Conservation (phyloP, 2,329 filamentous ascomycete genomes). For the Fusarium sacchari region DNA sequence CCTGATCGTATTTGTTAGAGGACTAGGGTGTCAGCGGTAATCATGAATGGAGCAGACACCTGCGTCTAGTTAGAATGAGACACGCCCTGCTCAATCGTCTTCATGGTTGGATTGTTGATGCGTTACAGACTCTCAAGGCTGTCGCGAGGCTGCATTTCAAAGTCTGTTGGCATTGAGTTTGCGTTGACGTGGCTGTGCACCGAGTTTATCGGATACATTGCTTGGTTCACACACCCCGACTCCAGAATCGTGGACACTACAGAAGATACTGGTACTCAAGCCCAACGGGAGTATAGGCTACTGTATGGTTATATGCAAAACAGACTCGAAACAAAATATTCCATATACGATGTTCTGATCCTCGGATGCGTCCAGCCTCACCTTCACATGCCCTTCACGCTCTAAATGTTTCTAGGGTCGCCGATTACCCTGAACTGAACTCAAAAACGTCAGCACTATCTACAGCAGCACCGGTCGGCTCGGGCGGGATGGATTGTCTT, state of each 20-base stretch:
- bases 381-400: neutral
- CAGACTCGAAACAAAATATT: no score
- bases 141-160: neutral
- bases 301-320: fast-evolving
- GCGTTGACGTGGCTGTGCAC: neutral
- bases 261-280: fast-evolving
- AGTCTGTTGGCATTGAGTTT: no score
- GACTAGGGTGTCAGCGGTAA: neutral
- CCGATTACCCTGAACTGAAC: conserved; percentile 1
- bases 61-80: no score
- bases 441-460: neutral
- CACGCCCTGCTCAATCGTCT: no score
- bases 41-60: neutral
- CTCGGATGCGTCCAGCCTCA: neutral
- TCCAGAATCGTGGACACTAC: fast-evolving
- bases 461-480: conserved; percentile 12
- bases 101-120: neutral
- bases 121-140: neutral
- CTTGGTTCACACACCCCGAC: neutral
- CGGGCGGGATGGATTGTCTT: conserved; percentile 22
- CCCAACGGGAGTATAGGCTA: neutral
- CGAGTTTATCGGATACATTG: neutral
- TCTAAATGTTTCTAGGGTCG: neutral
- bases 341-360: neutral
- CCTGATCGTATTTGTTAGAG: conserved; percentile 23